Base-by-base conservation (phyloP, 208 protist species). In the Trypanosoma scelopori region DNA sequence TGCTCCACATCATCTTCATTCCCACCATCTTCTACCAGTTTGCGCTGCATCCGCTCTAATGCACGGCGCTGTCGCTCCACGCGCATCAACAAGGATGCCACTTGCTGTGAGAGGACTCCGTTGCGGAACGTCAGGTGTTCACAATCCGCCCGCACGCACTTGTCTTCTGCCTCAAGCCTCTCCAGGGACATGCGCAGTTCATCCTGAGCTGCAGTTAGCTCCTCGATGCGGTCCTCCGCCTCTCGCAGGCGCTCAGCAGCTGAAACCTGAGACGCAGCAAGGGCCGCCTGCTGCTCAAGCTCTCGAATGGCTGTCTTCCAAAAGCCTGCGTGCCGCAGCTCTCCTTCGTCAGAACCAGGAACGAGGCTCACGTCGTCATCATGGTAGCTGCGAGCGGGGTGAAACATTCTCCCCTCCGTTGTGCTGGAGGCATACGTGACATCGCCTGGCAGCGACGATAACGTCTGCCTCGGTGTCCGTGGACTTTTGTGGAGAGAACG, bases 91-190 rank as follows among this genome's bases (percentile, higher is more conserved):
- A 92, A 68, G 6, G 86, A 92, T 25, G 76, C 68, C 23, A 92
- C 69, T 42, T 92, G 86, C 63, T 92, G 84, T 0, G 81, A 78
- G n/a, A 92, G 77, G 1, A 92, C 81, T 28, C 57, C 55, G 69
- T 90, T 92, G n/a, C 83, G 81, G 53, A 81, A 92, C 20, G 67
- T 65, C 68, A 92, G 50, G 15, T 79, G 65, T 71, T 88, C 76
- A 52, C 80, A 75, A 43, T 92, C 86, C 9, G 55, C 55, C 3
- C 81, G 74, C 13, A 90, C 61, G 12, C 65, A 68, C n/a, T 72
- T 68, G 48, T 79, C 70, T 28, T 84, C 82, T 0, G 69, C 66
- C 48, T 74, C 76, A 16, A 89, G 49, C 1, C 47, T 67, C 4
- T 69, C 69, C 20, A 78, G 53, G 20, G 74, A 71, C 30, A 63